A percentile compares a stretch with the other conserved stretches of the same genome.
These are phyloP conservation scores for Lasiodiplodia sp. DNA, from an alignment of 2,329 filamentous ascomycete species.

Conservation along the genomic window DNA sequence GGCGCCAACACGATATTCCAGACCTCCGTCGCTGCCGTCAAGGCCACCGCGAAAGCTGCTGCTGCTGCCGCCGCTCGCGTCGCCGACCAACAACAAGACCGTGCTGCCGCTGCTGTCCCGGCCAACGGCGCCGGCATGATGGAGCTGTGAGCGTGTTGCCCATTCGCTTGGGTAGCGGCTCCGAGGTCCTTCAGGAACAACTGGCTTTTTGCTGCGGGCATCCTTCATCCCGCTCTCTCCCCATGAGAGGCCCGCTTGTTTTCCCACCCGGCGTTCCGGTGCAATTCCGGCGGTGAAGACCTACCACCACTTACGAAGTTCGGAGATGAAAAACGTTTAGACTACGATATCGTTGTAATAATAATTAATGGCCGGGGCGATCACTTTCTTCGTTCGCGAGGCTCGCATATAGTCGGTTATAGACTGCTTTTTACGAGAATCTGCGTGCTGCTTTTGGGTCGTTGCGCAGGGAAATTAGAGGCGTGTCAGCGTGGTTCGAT, in stretches of 20 bases:
- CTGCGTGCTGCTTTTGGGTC: background rate
- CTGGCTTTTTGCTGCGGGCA: background rate
- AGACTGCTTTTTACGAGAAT: background rate
- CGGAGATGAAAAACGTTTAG: background rate
- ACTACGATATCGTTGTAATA: background rate
- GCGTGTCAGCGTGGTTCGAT: no score
- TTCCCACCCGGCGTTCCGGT: background rate
- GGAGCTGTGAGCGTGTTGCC: background rate
- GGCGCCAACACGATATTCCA: constrained; percentile 4
- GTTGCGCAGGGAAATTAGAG: background rate
- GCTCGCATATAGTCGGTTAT: background rate
- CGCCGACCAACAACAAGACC: constrained; percentile 4
- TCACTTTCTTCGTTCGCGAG: background rate
- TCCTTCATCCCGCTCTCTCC: background rate
- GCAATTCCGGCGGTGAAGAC: background rate
- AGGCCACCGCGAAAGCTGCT: constrained; percentile 3
- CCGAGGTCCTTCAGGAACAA: background rate
- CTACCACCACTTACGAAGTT: background rate
- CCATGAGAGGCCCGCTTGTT: background rate
- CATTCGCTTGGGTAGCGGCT: background rate
- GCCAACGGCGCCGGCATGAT: constrained; percentile 22
- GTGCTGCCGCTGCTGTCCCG: background rate
- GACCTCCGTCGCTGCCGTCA: constrained; percentile 16
- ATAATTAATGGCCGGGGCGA: background rate
- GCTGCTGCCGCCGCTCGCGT: constrained; percentile 10